phyloP scores from a whole-genome alignment of 768 basidiomycete species.

The Pleurotus salmoneostramineus region DNA sequence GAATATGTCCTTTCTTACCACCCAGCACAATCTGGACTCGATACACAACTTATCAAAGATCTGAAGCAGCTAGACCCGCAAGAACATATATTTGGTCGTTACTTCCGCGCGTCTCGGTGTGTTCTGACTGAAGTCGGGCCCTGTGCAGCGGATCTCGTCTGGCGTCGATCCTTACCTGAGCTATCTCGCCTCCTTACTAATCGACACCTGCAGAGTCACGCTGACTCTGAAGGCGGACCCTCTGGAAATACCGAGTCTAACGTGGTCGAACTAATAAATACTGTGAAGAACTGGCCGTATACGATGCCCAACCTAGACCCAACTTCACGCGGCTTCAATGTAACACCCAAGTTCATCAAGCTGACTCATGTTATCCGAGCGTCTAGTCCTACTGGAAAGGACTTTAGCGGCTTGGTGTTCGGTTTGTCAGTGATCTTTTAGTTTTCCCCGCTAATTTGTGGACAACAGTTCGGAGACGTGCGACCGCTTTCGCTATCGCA shows the following conservation, averaged over 20 bases:
- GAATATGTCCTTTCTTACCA: constrained; percentile 59
- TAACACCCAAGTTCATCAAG: constrained; percentile 62
- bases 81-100: constrained; percentile 30
- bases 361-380: constrained; percentile 57
- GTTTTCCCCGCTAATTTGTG: constrained; percentile 7
- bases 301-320: constrained; percentile 59
- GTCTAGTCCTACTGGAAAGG: constrained; percentile 47
- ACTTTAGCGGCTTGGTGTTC: constrained; percentile 63
- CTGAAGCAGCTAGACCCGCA: constrained; percentile 42
- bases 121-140: constrained; percentile 54
- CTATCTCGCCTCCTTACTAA: no score
- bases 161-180: constrained; percentile 41
- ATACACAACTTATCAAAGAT: constrained; percentile 41
- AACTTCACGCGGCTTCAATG: constrained; percentile 57
- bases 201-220: not conserved
- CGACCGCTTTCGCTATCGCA: constrained; percentile 52
- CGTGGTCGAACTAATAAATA: constrained; percentile 24
- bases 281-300: constrained; percentile 60
- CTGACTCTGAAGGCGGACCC: constrained; percentile 18
- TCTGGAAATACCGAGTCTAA: constrained; percentile 8
- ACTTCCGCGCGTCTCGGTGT: constrained; percentile 44
- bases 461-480: constrained; percentile 45
- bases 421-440: constrained; percentile 35
- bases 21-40: constrained; percentile 22
- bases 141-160: constrained; percentile 69